Conservation (phyloP, 306 rosid genomes). For the Vigna hirtella region DNA sequence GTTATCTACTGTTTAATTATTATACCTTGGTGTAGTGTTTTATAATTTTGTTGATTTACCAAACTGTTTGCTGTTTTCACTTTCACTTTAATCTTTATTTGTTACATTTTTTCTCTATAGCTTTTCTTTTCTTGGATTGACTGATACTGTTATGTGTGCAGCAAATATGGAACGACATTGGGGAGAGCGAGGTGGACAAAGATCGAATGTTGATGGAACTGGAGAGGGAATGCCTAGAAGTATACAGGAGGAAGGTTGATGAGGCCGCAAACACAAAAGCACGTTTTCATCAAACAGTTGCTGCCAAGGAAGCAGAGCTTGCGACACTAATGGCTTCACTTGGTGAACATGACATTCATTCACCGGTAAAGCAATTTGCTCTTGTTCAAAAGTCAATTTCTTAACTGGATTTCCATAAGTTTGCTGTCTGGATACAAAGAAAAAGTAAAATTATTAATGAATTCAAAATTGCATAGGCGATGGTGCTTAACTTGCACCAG, state of each 20-base stretch:
- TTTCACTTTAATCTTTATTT: conserved; percentile 11
- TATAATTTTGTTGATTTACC: conserved; percentile 20
- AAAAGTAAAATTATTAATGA: not conserved
- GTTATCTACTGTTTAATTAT: not conserved
- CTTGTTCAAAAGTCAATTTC: not conserved
- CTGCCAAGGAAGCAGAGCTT: conserved; percentile 95
- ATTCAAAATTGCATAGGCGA: not conserved
- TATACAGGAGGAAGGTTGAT: conserved; percentile 87
- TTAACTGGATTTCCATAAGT: not conserved
- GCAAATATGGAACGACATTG: conserved; percentile 98
- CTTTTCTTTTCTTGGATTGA: conserved; percentile 27
- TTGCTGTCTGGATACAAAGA: conserved; percentile 7
- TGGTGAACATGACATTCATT: conserved; percentile 82
- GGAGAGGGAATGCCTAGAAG: conserved; percentile 95
- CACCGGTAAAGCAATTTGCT: conserved; percentile 61
- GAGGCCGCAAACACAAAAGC: conserved; percentile 92
- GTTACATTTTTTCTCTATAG: not conserved
- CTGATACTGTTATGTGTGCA: conserved; percentile 46
- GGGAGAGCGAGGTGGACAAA: conserved; percentile 82
- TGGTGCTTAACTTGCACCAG: not conserved
- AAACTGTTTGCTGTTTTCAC: not conserved
- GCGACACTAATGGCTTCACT: conserved; percentile 90
- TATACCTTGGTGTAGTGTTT: conserved; percentile 20
- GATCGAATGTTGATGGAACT: conserved; percentile 83
- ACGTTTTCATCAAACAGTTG: conserved; percentile 88